Evolutionary conservation across 1,284 basidiomycete species (phyloP).

Genomic region (Trametes versicolor): DNA sequence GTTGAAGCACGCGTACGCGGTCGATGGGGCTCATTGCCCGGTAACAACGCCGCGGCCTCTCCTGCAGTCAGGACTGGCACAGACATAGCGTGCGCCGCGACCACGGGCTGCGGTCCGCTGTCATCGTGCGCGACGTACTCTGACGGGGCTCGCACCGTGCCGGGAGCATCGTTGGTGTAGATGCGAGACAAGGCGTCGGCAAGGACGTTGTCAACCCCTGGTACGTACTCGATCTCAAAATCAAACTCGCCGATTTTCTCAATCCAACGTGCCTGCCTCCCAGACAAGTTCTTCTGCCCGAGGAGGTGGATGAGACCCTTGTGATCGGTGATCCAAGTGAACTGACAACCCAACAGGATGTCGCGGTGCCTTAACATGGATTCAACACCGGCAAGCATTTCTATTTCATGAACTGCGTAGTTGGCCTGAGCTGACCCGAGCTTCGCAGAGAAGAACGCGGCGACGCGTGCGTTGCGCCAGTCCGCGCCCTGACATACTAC

Average conservation of each 20-base stretch:
- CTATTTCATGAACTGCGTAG: conserved; percentile 41
- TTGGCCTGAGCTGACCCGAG: conserved; percentile 44
- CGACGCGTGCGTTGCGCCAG: conserved; percentile 26
- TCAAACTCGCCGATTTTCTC: conserved; percentile 40
- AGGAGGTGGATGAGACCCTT: conserved; percentile 39
- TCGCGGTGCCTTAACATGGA: conserved; percentile 41
- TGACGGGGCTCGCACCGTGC: conserved; percentile 33
- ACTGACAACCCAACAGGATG: conserved; percentile 35
- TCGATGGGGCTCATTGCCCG: neutral
- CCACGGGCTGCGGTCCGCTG: neutral
- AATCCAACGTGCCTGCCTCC: conserved; percentile 25
- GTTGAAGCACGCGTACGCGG: neutral
- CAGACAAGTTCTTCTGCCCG: conserved; percentile 40
- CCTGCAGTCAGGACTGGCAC: neutral
- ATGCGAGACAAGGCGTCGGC: conserved; percentile 47
- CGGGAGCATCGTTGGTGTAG: conserved; percentile 44
- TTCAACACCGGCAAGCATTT: conserved; percentile 45
- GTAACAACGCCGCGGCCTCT: neutral
- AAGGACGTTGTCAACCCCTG: conserved; percentile 35
- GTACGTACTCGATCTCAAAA: conserved; percentile 39
- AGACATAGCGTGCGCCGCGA: neutral
- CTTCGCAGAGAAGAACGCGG: conserved; percentile 44
- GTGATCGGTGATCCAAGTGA: conserved; percentile 43
- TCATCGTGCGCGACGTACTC: conserved; percentile 38
- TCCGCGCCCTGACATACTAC: conserved; percentile 34